Base-by-base conservation (phyloP, 2,329 filamentous ascomycete genomes). In the Pseudovirgaria hyperparasitica region DNA sequence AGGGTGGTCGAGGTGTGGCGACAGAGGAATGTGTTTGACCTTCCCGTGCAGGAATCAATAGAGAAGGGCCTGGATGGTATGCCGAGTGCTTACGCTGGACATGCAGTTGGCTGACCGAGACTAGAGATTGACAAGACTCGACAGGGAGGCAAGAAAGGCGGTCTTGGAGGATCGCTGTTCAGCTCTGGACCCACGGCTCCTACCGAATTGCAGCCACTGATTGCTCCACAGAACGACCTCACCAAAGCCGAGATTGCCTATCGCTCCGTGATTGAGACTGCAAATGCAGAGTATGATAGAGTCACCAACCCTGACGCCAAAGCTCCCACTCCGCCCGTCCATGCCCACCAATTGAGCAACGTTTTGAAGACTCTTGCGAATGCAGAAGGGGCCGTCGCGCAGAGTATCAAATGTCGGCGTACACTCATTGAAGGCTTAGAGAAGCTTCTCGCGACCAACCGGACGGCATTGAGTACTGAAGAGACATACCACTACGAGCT, bases 1-100 rank as follows among this genome's bases (percentile, higher is more conserved):
- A 72, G 90, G 17, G 87, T 96, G 1, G 72, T 96, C 3, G 87
- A 96, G 45, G 90, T 98, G 11, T 98, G 90, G 90, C 77, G 78
- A 46, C 75, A 87, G 43, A 70, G 90, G 19, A 60, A 64, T 27
- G 90, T 98, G 23, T 98, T 98, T 43, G 82, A 92, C 35, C 53
- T 54, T 1, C 70, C 78, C 1, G 81, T 93, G 25, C 77, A 93
- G 49, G 72, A 76, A 30, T 78, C 79, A 2, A 74, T 94, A 27
- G 87, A 96, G 48, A 62, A 70, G 31, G 70, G 80, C 16, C 65
- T 96, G 28, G 75, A 84, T 38, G 84, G 82, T 87, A 62, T 37
- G 65, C 9, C 3, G 14, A n/a, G n/a, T n/a, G n/a, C n/a, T n/a
- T n/a, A n/a, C n/a, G n/a, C n/a, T n/a, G n/a, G n/a, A n/a, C n/a